Conservation (phyloP, 805 yeast genomes). For the Torulaspora delbrueckii region DNA sequence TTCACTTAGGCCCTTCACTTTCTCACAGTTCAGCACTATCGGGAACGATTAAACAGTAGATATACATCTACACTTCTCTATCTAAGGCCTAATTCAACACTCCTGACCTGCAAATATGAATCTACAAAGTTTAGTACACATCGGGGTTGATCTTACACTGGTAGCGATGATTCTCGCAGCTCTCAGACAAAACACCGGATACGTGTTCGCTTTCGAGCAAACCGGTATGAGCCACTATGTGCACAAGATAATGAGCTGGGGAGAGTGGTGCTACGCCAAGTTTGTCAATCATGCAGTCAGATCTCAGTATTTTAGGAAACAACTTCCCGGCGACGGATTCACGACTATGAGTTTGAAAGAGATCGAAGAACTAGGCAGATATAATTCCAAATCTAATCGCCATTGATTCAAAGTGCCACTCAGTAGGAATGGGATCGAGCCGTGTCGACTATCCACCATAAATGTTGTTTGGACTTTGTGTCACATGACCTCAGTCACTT, state of each 20-base stretch:
- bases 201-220: slow-evolving; percentile 39
- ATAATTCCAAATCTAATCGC: not conserved
- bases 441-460: not conserved
- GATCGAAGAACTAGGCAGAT: slow-evolving; percentile 25
- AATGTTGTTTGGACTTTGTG: not conserved
- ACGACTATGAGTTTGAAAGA: slow-evolving; percentile 22
- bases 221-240: slow-evolving; percentile 45
- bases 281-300: slow-evolving; percentile 42
- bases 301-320: slow-evolving; percentile 45
- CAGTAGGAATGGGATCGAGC: not conserved
- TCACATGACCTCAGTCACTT: not conserved
- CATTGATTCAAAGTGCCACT: not conserved
- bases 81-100: not conserved
- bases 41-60: not conserved
- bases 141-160: slow-evolving; percentile 70
- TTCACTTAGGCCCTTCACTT: not conserved
- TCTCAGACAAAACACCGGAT: slow-evolving; percentile 76
- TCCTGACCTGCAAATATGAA: slow-evolving; percentile 11
- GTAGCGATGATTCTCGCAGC: slow-evolving; percentile 83
- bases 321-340: slow-evolving; percentile 23
- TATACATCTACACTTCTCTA: not conserved
- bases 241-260: slow-evolving; percentile 50
- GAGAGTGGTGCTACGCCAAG: slow-evolving; percentile 54
- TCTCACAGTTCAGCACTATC: not conserved
- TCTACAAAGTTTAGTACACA: slow-evolving; percentile 44